Percentiles rank a stretch among this genome's conserved stretches.
phyloP scores from a whole-genome alignment of 2,329 filamentous ascomycete species.

The Cytospora chrysosperma region DNA sequence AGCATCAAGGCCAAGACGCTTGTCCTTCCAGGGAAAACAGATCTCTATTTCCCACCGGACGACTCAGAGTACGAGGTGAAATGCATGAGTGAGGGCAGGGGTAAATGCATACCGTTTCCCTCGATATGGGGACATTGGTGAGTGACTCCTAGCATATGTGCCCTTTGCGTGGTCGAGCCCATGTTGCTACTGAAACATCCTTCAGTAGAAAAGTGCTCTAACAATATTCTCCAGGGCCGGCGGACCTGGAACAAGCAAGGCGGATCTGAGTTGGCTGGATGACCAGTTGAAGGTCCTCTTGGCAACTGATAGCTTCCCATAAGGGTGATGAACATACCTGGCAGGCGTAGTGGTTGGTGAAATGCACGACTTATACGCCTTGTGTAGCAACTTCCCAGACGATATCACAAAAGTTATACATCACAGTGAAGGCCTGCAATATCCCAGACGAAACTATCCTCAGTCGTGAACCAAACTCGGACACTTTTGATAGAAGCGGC shows the following conservation, averaged over 20 bases:
- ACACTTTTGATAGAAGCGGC: too few relatives aligned
- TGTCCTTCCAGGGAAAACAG: constrained; percentile 69
- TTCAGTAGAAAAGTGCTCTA: background rate
- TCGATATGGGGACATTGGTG: constrained; percentile 35
- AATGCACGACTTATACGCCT: background rate
- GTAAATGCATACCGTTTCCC: constrained; percentile 31
- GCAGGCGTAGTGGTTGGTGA: background rate
- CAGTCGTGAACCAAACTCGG: too few relatives aligned
- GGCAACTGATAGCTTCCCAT: constrained; percentile 19
- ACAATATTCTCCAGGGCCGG: constrained; percentile 43
- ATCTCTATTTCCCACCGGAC: constrained; percentile 79
- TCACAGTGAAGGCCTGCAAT: too few relatives aligned
- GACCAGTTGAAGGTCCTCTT: constrained; percentile 51
- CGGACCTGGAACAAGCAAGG: constrained; percentile 63
- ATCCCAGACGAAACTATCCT: too few relatives aligned
- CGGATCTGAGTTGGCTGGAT: constrained; percentile 68
- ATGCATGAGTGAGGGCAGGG: constrained; percentile 29
- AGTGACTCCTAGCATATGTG: constrained; percentile 6
- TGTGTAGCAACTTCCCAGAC: background rate
- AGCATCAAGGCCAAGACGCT: constrained; percentile 71
- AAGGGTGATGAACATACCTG: background rate
- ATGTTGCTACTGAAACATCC: background rate
- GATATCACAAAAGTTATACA: background rate
- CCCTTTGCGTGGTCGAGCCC: background rate
- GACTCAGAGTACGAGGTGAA: constrained; percentile 74